Percentiles rank a stretch among this genome's conserved stretches.
phyloP scores from a whole-genome alignment of 768 basidiomycete genomes.

The Pholiota microspora region DNA sequence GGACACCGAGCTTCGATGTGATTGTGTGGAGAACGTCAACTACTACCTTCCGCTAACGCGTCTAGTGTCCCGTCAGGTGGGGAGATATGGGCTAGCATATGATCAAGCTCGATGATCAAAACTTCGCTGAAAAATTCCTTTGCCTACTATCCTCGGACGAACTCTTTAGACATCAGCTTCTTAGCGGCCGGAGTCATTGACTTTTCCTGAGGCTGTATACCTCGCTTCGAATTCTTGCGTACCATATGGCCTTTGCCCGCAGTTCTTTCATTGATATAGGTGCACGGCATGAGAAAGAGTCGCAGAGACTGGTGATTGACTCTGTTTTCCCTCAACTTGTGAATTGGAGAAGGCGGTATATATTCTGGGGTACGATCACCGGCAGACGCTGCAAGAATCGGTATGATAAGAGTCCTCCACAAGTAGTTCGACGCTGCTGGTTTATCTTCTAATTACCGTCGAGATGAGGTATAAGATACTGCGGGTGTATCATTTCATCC shows the following conservation, averaged over 20 bases:
- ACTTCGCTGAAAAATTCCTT: no score
- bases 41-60: neutral
- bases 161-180: no score
- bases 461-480: no score
- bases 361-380: slow-evolving; percentile 3
- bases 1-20: slow-evolving; percentile 6
- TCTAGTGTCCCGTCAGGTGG: neutral
- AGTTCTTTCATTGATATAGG: neutral
- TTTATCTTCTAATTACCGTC: no score
- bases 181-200: no score
- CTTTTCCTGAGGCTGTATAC: no score
- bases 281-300: neutral
- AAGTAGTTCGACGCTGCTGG: no score
- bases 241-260: neutral
- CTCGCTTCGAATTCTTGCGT: neutral
- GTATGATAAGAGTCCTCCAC: no score
- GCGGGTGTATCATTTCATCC: no score
- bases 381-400: no score
- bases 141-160: no score
- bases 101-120: no score
- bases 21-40: slow-evolving; percentile 5
- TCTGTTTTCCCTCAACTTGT: neutral
- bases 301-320: neutral
- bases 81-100: neutral
- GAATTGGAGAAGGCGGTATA: neutral